Evolutionary conservation across 805 yeast genomes (phyloP).

Genomic region (Schwanniomyces polymorphus): DNA sequence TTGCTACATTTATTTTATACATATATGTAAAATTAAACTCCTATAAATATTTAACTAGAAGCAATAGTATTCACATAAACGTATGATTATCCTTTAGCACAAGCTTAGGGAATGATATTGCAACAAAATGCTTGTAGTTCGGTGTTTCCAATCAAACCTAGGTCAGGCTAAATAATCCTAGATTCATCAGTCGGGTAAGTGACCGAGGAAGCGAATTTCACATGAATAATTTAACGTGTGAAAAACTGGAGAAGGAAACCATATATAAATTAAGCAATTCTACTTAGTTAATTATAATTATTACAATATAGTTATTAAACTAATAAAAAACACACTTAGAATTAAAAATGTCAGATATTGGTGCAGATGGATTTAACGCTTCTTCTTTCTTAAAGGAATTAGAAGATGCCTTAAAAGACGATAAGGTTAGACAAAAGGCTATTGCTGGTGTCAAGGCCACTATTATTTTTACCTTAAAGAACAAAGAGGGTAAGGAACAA

Average conservation of each 20-base stretch:
- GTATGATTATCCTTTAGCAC: too few relatives aligned
- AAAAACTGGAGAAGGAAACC: not conserved
- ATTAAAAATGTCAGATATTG: slow-evolving; percentile 19
- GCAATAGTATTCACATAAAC: too few relatives aligned
- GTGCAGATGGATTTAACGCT: slow-evolving; percentile 44
- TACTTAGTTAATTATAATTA: not conserved
- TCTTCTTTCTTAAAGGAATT: slow-evolving; percentile 42
- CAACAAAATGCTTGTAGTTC: too few relatives aligned
- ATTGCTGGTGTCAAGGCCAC: slow-evolving; percentile 55
- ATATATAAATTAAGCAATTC: not conserved
- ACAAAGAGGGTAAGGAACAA: slow-evolving; percentile 56
- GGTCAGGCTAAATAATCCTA: not conserved
- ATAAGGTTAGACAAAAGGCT: slow-evolving; percentile 35
- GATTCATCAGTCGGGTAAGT: not conserved
- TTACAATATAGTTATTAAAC: not conserved
- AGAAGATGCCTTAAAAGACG: slow-evolving; percentile 37
- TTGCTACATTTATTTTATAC: too few relatives aligned
- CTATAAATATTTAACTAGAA: too few relatives aligned
- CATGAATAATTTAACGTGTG: not conserved
- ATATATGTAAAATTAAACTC: too few relatives aligned
- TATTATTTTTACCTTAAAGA: slow-evolving; percentile 66
- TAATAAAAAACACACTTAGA: not conserved
- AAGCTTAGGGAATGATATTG: too few relatives aligned
- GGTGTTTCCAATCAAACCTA: too few relatives aligned
- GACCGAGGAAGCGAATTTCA: slow-evolving; percentile 1